Base-by-base conservation (phyloP, 2,329 filamentous ascomycete species). In the Daldinia sp. region DNA sequence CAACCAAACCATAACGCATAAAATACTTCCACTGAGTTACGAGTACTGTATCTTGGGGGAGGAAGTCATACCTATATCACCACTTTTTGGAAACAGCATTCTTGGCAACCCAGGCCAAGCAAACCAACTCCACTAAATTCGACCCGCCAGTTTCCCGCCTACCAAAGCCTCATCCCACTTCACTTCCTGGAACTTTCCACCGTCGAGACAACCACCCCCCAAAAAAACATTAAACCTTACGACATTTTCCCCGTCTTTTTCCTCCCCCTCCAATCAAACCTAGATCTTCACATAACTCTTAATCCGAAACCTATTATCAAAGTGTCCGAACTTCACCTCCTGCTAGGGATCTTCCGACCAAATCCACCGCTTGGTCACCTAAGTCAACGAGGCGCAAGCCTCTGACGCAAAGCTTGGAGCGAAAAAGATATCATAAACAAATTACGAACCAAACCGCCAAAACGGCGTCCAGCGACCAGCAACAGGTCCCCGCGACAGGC, bases 391-490 rank as follows among this genome's bases (percentile, higher is more conserved):
- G 63, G 60, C 56, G 59, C 59, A 60, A 53, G 53, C 56, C 60
- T 60, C 58, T 51, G 13, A 30, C 34, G 25, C 43, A 45, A 45
- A 49, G 35, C 45, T 17, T 56, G 30, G 49, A 51, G 41, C 55
- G 37, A 57, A 58, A n/a, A n/a, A n/a, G n/a, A 27, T 45, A 3
- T 30, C 21, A 32, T 37, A n/a, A 29, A 27, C 8, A 2, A 37
- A 6, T 39, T 43, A 51, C 25, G 50, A 48, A 50, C 53, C 52
- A 63, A 45, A 69, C 69, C 70, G 63, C 56, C 71, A 73, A 71
- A 64, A 73, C 68, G 72, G 71, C 72, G 66, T 73, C 72, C 41
- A 49, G 71, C 43, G 69, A 69, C 29, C 70, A 69, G 39, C 64
- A 70, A 15, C 63, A 68, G 32, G 57, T 49, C 47, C 56, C 69